Conservation (phyloP, 352 stramenopile species). For the Pythium rishiriense region DNA sequence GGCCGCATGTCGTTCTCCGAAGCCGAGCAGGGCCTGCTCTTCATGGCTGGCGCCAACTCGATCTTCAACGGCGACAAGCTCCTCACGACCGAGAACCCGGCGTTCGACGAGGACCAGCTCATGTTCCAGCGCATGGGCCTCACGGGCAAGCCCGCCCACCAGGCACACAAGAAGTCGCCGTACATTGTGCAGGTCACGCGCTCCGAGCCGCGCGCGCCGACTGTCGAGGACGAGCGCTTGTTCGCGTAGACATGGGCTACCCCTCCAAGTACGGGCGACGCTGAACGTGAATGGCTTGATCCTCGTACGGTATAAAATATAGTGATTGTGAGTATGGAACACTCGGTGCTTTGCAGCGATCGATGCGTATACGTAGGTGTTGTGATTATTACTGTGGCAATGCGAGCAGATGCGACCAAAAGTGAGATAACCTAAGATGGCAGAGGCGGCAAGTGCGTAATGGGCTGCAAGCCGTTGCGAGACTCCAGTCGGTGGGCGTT, state of each 20-base stretch:
- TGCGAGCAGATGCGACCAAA: no score
- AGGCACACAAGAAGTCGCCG: conserved; percentile 75
- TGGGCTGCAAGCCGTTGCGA: background rate
- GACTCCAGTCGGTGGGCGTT: conserved; percentile 13
- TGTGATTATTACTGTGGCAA: no score
- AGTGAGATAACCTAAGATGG: background rate
- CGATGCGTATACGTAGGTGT: no score
- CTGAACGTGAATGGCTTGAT: background rate
- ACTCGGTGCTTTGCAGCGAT: no score
- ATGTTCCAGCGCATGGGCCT: conserved; percentile 96
- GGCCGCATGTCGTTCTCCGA: conserved; percentile 97
- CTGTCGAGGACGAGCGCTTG: conserved; percentile 43
- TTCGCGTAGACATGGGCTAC: conserved; percentile 29
- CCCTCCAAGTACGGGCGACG: background rate
- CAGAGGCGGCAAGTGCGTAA: conserved; percentile 5
- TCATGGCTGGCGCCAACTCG: conserved; percentile 97
- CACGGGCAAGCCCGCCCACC: conserved; percentile 94
- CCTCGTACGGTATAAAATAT: background rate
- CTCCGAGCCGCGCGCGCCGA: conserved; percentile 39
- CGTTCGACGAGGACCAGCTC: conserved; percentile 94
- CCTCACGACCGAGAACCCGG: conserved; percentile 96
- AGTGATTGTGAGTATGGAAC: conserved; percentile 1
- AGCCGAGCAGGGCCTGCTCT: conserved; percentile 96
- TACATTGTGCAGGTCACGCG: conserved; percentile 86
- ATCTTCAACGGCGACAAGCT: conserved; percentile 99